Percentiles rank a stretch among this genome's conserved stretches.
phyloP scores from a whole-genome alignment of 768 basidiomycete genomes.

The Pisolithus sp. region DNA sequence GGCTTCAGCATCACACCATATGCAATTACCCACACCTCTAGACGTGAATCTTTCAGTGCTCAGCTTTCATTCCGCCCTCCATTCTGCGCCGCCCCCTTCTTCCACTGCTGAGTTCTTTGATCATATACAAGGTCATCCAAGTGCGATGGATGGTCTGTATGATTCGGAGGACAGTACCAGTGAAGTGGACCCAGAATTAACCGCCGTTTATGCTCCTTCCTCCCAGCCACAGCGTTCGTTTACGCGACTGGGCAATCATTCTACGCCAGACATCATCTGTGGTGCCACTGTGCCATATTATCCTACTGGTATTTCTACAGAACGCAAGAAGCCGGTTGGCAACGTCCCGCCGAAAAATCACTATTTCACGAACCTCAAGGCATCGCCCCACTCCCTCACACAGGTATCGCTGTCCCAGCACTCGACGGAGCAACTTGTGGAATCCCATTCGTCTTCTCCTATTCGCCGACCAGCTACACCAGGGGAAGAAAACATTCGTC shows the following conservation, averaged over 20 bases:
- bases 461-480: slow-evolving; percentile 12
- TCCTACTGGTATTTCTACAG: slow-evolving; percentile 27
- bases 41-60: slow-evolving; percentile 43
- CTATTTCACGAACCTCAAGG: slow-evolving; percentile 44
- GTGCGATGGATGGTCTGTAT: slow-evolving; percentile 70
- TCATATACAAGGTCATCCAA: slow-evolving; percentile 59
- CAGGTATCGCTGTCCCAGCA: slow-evolving; percentile 33
- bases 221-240: slow-evolving; percentile 34
- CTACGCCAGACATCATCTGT: slow-evolving; percentile 56
- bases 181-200: slow-evolving; percentile 35
- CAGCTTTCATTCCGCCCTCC: slow-evolving; percentile 39
- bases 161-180: slow-evolving; percentile 43
- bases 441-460: slow-evolving; percentile 3
- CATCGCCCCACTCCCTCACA: slow-evolving; percentile 25
- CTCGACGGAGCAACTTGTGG: slow-evolving; percentile 35
- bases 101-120: slow-evolving; percentile 74
- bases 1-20: slow-evolving; percentile 16
- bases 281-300: slow-evolving; percentile 31
- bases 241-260: slow-evolving; percentile 64
- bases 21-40: slow-evolving; percentile 19
- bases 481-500: slow-evolving; percentile 18
- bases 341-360: slow-evolving; percentile 39
- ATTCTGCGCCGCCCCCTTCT: slow-evolving; percentile 57
- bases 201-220: slow-evolving; percentile 20
- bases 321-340: slow-evolving; percentile 45